Evolutionary conservation across 176 grass and related monocot genomes (phyloP).

Genomic region (Triticum turgidum): DNA sequence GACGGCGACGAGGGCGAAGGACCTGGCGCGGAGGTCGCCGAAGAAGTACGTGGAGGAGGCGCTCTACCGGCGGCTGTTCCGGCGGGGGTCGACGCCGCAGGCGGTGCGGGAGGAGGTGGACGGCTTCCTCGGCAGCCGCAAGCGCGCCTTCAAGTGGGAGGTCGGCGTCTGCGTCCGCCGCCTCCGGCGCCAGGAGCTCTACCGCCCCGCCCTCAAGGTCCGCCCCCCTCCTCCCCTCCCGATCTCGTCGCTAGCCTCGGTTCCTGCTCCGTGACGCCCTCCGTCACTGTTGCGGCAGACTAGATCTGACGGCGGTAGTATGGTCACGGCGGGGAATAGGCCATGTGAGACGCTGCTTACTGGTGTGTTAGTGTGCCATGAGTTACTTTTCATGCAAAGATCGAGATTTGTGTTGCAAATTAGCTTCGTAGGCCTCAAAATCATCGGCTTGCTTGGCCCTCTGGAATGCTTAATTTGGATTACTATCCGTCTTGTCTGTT

Average conservation of each 20-base stretch:
- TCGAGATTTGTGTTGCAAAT: not conserved
- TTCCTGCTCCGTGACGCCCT: not conserved
- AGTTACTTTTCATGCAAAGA: not conserved
- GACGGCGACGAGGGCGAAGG: slow-evolving; percentile 71
- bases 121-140: slow-evolving; percentile 82
- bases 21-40: slow-evolving; percentile 60
- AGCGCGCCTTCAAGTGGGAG: slow-evolving; percentile 95
- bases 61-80: slow-evolving; percentile 76
- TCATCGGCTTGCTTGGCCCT: not conserved
- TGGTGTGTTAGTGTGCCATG: not conserved
- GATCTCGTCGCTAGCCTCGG: not conserved
- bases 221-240: not conserved
- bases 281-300: too few relatives aligned
- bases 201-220: slow-evolving; percentile 80
- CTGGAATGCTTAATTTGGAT: not conserved
- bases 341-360: not conserved
- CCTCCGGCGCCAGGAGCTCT: slow-evolving; percentile 58
- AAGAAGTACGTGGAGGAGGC: slow-evolving; percentile 87
- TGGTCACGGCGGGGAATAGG: too few relatives aligned
- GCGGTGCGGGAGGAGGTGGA: slow-evolving; percentile 74
- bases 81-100: slow-evolving; percentile 58
- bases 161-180: slow-evolving; percentile 76
- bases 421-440: not conserved
- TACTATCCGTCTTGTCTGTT: not conserved
- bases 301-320: slow-evolving; percentile 27